phyloP scores from a whole-genome alignment of 2,329 filamentous ascomycete genomes.

The Ophiostoma fasciatum region DNA sequence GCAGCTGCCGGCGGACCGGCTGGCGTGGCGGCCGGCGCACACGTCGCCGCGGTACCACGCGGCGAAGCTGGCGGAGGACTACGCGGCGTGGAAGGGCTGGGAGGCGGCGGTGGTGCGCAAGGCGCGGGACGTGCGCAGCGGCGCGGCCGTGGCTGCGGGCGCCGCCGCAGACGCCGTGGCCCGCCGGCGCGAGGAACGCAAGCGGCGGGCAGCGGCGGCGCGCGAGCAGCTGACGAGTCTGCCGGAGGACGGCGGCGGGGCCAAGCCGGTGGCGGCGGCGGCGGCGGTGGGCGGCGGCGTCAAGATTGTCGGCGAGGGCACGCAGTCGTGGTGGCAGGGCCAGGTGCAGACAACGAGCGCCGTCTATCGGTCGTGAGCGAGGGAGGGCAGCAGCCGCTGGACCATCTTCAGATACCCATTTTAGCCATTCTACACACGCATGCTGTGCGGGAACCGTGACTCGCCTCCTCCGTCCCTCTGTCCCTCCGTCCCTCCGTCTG shows the following conservation, averaged over 20 bases:
- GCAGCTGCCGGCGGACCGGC: slow-evolving; percentile 8
- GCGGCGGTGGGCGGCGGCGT: slow-evolving; percentile 21
- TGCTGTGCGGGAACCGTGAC: too few species aligned
- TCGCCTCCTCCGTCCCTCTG: too few species aligned
- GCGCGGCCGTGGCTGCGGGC: slow-evolving; percentile 6
- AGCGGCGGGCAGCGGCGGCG: slow-evolving; percentile 21
- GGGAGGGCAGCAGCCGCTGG: too few species aligned
- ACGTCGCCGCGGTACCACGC: slow-evolving; percentile 52
- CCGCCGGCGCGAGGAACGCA: slow-evolving; percentile 18
- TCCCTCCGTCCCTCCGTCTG: too few species aligned
- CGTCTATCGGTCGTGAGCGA: slow-evolving; percentile 1
- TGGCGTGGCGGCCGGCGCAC: slow-evolving; percentile 47
- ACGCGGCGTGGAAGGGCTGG: slow-evolving; percentile 46
- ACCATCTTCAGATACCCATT: too few species aligned
- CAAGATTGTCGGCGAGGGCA: slow-evolving; percentile 33
- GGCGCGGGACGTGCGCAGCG: slow-evolving; percentile 24
- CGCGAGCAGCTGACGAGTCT: slow-evolving; percentile 35
- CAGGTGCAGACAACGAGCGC: slow-evolving; percentile 24
- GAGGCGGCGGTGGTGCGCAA: slow-evolving; percentile 39
- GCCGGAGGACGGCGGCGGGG: slow-evolving; percentile 27
- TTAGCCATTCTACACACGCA: too few species aligned
- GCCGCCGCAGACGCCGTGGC: background rate
- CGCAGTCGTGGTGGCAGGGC: slow-evolving; percentile 35
- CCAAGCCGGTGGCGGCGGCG: background rate
- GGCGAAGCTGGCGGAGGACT: slow-evolving; percentile 50